phyloP scores from a whole-genome alignment of 345 rosid genomes.

The Passiflora organensis region DNA sequence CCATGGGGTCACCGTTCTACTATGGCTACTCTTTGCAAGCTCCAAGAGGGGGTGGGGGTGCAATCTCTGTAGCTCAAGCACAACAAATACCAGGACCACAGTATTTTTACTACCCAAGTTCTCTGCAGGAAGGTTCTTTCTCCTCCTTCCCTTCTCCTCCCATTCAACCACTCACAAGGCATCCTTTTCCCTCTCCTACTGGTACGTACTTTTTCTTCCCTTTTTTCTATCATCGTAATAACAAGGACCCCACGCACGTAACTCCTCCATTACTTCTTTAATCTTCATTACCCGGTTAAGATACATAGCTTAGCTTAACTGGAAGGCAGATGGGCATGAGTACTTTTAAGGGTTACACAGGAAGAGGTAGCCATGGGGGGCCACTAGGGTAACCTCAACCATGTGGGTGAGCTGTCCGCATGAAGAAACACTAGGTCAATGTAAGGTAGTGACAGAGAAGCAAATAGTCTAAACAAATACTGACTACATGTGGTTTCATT shows the following conservation, averaged over 20 bases:
- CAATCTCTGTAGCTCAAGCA: constrained; percentile 34
- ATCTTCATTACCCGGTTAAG: too few relatives aligned
- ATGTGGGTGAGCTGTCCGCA: constrained; percentile 69
- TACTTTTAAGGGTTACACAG: constrained; percentile 3
- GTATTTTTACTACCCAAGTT: constrained; percentile 50
- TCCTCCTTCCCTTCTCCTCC: constrained; percentile 31
- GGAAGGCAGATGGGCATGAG: too few relatives aligned
- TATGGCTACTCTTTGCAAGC: constrained; percentile 65
- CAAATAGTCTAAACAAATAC: constrained; percentile 31
- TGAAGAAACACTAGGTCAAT: constrained; percentile 32
- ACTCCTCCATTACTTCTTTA: too few relatives aligned
- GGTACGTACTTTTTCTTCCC: constrained; percentile 30
- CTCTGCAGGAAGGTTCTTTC: constrained; percentile 36
- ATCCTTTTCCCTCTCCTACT: constrained; percentile 33
- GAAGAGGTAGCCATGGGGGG: constrained; percentile 23
- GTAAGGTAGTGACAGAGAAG: constrained; percentile 36
- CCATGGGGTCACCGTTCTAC: constrained; percentile 46
- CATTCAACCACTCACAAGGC: constrained; percentile 34
- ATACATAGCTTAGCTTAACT: too few relatives aligned
- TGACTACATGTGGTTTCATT: constrained; percentile 35
- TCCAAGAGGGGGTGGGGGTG: constrained; percentile 32
- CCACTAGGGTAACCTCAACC: constrained; percentile 33
- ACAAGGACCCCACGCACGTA: too few relatives aligned
- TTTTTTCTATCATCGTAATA: background rate
- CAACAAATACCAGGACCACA: constrained; percentile 38